Conservation (phyloP, 768 basidiomycete genomes). For the Suillus alpinus region DNA sequence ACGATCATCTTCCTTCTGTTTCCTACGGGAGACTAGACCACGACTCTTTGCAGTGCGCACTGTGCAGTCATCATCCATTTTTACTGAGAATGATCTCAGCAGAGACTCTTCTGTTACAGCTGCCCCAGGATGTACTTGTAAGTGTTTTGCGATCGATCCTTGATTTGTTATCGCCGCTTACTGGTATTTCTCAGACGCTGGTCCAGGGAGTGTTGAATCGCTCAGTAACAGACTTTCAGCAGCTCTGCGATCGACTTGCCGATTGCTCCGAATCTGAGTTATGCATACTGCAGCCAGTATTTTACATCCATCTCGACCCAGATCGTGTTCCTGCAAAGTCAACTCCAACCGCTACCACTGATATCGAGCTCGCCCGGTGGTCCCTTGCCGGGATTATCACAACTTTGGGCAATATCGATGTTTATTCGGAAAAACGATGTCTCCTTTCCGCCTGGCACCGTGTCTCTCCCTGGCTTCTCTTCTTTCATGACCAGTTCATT, state of each 20-base stretch:
- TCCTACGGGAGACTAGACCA: background rate
- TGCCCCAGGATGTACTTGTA: background rate
- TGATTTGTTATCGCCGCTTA: background rate
- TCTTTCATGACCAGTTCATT: background rate
- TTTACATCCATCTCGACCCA: background rate
- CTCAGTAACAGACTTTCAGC: background rate
- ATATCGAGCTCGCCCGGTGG: slow-evolving; percentile 1
- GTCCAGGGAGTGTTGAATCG: background rate
- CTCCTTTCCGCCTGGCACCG: background rate
- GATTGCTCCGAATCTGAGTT: background rate
- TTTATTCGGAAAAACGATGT: too few species aligned
- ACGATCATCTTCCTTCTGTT: background rate
- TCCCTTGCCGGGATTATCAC: background rate
- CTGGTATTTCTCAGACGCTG: background rate
- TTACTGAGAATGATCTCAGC: background rate
- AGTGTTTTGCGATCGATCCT: background rate
- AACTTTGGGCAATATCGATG: background rate
- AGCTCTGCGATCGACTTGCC: background rate
- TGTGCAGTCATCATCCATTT: background rate
- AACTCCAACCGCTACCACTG: background rate
- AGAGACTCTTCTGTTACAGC: background rate
- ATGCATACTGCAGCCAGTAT: background rate
- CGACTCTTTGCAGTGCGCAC: background rate
- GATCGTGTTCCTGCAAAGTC: background rate
- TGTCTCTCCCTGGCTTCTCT: background rate